phyloP scores from a whole-genome alignment of 2,329 filamentous ascomycete species.

The Ilyonectria destructans region DNA sequence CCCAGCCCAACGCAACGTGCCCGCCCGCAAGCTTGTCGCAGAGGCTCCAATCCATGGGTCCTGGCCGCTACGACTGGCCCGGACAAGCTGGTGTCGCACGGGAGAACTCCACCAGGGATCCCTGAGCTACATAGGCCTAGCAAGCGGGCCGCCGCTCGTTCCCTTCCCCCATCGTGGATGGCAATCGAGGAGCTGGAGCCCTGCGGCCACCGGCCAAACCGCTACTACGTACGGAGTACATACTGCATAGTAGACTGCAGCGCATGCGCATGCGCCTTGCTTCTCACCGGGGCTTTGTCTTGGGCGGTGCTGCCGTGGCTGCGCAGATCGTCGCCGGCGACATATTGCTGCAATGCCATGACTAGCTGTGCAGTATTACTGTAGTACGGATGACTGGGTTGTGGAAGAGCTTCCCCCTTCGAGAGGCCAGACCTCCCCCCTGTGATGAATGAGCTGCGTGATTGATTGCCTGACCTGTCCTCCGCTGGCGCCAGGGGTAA shows the following conservation, averaged over 20 bases:
- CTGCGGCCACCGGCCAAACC: constrained; percentile 24
- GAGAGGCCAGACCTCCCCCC: constrained; percentile 22
- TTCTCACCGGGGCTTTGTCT: not conserved
- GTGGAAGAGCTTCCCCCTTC: constrained; percentile 22
- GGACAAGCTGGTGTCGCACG: constrained; percentile 31
- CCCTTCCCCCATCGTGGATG: constrained; percentile 21
- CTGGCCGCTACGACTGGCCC: constrained; percentile 21
- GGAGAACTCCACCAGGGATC: constrained; percentile 34
- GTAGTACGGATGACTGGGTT: constrained; percentile 7
- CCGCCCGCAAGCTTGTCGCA: not conserved
- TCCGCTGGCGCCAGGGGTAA: constrained; percentile 23
- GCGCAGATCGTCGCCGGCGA: not conserved
- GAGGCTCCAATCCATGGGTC: constrained; percentile 4
- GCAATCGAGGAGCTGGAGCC: constrained; percentile 23
- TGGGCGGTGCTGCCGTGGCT: not conserved
- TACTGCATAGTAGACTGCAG: not conserved
- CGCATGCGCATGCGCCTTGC: constrained; percentile 19
- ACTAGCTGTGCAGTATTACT: constrained; percentile 16
- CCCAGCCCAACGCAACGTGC: not conserved
- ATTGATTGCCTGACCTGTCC: constrained; percentile 32
- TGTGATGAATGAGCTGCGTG: constrained; percentile 22
- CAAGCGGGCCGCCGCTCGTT: constrained; percentile 34
- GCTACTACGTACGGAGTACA: not conserved
- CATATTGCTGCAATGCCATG: constrained; percentile 4
- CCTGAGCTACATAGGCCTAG: constrained; percentile 35